Percentiles rank a stretch among this genome's conserved stretches.
phyloP scores from a whole-genome alignment of 2,329 filamentous ascomycete species.

The Colletotrichum ledebouriae region DNA sequence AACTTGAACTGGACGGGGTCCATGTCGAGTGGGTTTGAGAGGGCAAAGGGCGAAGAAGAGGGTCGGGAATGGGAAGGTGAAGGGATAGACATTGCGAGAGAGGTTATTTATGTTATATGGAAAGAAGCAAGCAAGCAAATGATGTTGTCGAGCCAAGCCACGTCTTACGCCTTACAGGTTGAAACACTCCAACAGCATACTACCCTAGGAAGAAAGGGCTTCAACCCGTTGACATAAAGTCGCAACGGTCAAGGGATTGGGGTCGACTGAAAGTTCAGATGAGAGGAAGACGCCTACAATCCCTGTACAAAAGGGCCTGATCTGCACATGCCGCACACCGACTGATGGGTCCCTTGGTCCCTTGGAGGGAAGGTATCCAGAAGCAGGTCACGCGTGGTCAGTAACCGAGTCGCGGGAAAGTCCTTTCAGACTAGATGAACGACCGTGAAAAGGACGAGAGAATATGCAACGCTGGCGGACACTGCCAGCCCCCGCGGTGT shows the following conservation, averaged over 20 bases:
- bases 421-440: constrained; percentile 21
- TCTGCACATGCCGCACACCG: constrained; percentile 6
- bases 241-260: constrained; percentile 20
- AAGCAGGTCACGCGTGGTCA: constrained; percentile 8
- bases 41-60: constrained; percentile 17
- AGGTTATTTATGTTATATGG: constrained; percentile 14
- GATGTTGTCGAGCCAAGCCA: constrained; percentile 21
- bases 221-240: constrained; percentile 4
- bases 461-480: constrained; percentile 3
- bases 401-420: constrained; percentile 3
- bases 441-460: neutral
- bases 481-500: neutral
- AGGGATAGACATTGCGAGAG: constrained; percentile 5
- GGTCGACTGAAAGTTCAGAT: constrained; percentile 28
- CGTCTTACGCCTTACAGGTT: constrained; percentile 28
- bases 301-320: constrained; percentile 11
- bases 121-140: constrained; percentile 11
- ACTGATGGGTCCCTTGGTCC: constrained; percentile 4
- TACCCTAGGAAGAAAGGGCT: constrained; percentile 22
- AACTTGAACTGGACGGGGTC: constrained; percentile 39
- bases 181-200: constrained; percentile 34
- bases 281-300: constrained; percentile 8
- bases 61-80: neutral
- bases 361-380: constrained; percentile 3
- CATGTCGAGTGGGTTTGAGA: constrained; percentile 35